Base-by-base conservation (phyloP, 2,329 filamentous ascomycete species). In the Neonectria ditissima region DNA sequence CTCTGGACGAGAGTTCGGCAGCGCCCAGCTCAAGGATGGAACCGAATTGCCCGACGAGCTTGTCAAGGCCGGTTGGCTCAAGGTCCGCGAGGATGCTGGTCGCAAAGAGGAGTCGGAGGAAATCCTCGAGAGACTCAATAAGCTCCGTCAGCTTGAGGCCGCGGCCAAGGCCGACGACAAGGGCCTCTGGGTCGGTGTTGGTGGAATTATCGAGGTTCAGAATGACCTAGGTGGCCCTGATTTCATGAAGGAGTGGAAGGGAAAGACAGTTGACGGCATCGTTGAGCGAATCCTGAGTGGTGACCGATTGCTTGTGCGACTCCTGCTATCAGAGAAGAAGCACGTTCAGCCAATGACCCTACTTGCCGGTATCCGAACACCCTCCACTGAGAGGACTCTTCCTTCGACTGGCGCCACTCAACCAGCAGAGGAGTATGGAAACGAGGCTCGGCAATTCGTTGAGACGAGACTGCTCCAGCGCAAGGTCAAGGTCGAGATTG, bases 201-300 rank as follows among this genome's bases (percentile, higher is more conserved):
- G 87, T 56, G 87, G 89, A 66, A 84, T 85, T 52, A 92, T 97
- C 62, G 89, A 94, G 69, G 91, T 92, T 41, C 87, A 90, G 72
- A 93, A 97, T 72, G 94, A 98, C 75, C 82, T 97, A 34, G 87
- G 90, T 62, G 89, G 94, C 73, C 85, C 92, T 13, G 89, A 92
- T 44, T 93, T 99, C 76, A 84, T 94, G 51, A 91, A 93, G 48
- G 83, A 92, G 71, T 92, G 92, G 87, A 97, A 97, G 83, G 93
- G 92, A 69, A 89, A 94, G 81, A 88, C 89, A 7, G 85, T 99
- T 18, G 91, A 97, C 68, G 92, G 90, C 76, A 87, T 98, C 60
- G 89, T 99, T 52, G 96, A 99, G 84, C 90, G 93, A 73, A 92
- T 99, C 47, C 85, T 98, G 63, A 94, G 92, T 66, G 96, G 95